A percentile compares a stretch with the other conserved stretches of the same genome.
These are phyloP conservation scores for Helianthus annuus DNA, from an alignment of 129 eudicot species.

Conservation along the genomic window HanXRQr2.0-SUNRISE NC_035441.2:120541487-120541986, in stretches of 20 bases:
- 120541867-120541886: slow-evolving; percentile 68
- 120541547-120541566: slow-evolving; percentile 69
- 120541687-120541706: neutral
- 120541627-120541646: neutral
- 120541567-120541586: slow-evolving; percentile 71
- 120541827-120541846: slow-evolving; percentile 1
- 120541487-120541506: slow-evolving; percentile 42
- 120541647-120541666: neutral
- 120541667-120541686: slow-evolving; percentile 1
- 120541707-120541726: slow-evolving; percentile 51
- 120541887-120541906: slow-evolving; percentile 43
- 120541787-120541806: slow-evolving; percentile 14
- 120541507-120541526: slow-evolving; percentile 32
- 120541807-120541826: neutral
- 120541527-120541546: slow-evolving; percentile 48
- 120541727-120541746: slow-evolving; percentile 79
- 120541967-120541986: slow-evolving; percentile 90
- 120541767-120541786: slow-evolving; percentile 47
- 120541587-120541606: slow-evolving; percentile 54
- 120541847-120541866: slow-evolving; percentile 47
- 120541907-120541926: slow-evolving; percentile 57
- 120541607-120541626: slow-evolving; percentile 31
- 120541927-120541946: slow-evolving; percentile 57
- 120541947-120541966: slow-evolving; percentile 53
- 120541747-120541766: slow-evolving; percentile 72